phyloP scores from a whole-genome alignment of 768 basidiomycete species.

The Suillus decipiens region DNA sequence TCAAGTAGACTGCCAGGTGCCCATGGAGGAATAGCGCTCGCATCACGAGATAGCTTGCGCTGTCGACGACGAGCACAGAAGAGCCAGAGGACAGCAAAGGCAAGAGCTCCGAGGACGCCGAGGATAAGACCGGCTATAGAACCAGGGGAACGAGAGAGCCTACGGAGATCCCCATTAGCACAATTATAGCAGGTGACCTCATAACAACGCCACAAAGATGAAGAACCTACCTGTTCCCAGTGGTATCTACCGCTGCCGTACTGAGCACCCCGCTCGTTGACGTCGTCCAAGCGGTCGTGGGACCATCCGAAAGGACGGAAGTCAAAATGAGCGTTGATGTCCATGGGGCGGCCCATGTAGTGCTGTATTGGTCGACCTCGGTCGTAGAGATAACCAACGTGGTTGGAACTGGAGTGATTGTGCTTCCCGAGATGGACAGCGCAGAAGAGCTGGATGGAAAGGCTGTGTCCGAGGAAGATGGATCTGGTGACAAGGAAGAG shows the following conservation, averaged over 20 bases:
- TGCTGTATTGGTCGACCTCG: constrained; percentile 11
- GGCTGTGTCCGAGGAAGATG: neutral
- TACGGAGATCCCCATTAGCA: constrained; percentile 10
- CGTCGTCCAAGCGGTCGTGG: constrained; percentile 20
- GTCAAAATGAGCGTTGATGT: constrained; percentile 25
- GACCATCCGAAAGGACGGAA: constrained; percentile 20
- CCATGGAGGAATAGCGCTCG: constrained; percentile 15
- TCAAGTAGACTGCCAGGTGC: constrained; percentile 22
- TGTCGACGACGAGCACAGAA: constrained; percentile 35
- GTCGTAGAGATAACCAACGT: constrained; percentile 21
- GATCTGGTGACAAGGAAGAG: neutral
- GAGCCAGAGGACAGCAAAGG: constrained; percentile 31
- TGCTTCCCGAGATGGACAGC: neutral
- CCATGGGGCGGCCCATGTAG: constrained; percentile 4
- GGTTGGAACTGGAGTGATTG: constrained; percentile 8
- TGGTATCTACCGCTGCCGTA: constrained; percentile 16
- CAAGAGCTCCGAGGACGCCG: constrained; percentile 28
- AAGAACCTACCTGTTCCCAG: constrained; percentile 19
- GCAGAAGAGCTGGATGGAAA: neutral
- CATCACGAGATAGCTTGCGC: constrained; percentile 24
- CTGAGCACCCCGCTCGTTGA: constrained; percentile 27
- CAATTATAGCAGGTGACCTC: constrained; percentile 10
- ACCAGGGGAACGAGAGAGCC: constrained; percentile 23
- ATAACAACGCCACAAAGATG: constrained; percentile 4
- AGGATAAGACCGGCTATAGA: constrained; percentile 25